These are phyloP conservation scores for Tardiomyces depauwii DNA, from an alignment of 1,139 yeast genomes.

Conservation along the genomic window DNA sequence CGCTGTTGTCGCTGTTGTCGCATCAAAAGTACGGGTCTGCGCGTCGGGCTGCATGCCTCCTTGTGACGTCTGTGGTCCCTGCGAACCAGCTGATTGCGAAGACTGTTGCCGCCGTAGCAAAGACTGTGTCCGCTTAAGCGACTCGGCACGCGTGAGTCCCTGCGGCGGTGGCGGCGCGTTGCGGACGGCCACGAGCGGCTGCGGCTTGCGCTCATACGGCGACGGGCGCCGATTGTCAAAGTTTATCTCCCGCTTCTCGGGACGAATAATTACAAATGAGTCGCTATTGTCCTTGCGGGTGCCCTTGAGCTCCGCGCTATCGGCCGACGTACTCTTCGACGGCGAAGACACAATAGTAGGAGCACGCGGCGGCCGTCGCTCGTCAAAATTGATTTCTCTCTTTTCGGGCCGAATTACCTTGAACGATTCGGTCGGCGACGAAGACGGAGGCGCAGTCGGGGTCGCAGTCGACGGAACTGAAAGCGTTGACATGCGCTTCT, in stretches of 20 bases:
- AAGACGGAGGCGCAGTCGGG: background rate
- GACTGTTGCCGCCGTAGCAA: background rate
- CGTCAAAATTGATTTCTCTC: slow-evolving; percentile 9
- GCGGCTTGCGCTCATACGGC: slow-evolving; percentile 38
- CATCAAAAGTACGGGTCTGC: too few relatives aligned
- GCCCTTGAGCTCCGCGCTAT: too few relatives aligned
- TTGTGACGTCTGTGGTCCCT: background rate
- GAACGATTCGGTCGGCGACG: slow-evolving; percentile 34
- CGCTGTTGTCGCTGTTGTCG: background rate
- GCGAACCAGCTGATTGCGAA: background rate
- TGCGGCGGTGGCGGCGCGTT: slow-evolving; percentile 68
- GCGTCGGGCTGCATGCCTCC: too few relatives aligned
- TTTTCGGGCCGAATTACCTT: slow-evolving; percentile 55
- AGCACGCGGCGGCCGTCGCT: slow-evolving; percentile 1
- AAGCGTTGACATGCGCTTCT: background rate
- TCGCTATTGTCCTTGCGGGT: background rate
- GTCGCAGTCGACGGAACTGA: background rate
- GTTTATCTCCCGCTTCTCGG: slow-evolving; percentile 45
- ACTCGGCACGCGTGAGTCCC: slow-evolving; percentile 14
- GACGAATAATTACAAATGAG: background rate
- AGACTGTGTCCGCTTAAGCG: slow-evolving; percentile 5
- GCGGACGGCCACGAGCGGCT: slow-evolving; percentile 45
- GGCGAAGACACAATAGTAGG: background rate
- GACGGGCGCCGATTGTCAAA: slow-evolving; percentile 61
- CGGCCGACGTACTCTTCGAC: background rate